Evolutionary conservation across 2,329 filamentous ascomycete genomes (phyloP).

Genomic region (Aspergillus fructus): DNA sequence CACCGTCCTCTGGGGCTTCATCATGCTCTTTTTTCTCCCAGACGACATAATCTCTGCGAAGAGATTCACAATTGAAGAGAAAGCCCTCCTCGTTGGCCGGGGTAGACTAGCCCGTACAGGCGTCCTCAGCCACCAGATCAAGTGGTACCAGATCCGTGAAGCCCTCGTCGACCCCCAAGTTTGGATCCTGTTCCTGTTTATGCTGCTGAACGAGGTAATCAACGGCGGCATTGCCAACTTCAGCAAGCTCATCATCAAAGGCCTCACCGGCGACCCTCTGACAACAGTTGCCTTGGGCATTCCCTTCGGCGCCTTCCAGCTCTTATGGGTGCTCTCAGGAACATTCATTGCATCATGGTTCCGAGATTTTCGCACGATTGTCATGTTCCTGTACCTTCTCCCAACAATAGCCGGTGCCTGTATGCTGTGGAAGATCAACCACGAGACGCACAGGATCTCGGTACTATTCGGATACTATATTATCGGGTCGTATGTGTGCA

Average conservation of each 20-base stretch:
- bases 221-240: slow-evolving; percentile 56
- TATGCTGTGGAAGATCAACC: slow-evolving; percentile 53
- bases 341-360: slow-evolving; percentile 54
- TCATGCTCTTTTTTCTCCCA: slow-evolving; percentile 44
- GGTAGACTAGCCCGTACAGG: slow-evolving; percentile 30
- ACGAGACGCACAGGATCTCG: slow-evolving; percentile 43
- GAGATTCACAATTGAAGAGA: slow-evolving; percentile 45
- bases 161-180: slow-evolving; percentile 47
- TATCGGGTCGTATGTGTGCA: slow-evolving; percentile 49
- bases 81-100: slow-evolving; percentile 43
- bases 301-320: slow-evolving; percentile 55
- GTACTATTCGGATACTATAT: slow-evolving; percentile 56
- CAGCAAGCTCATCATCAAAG: slow-evolving; percentile 53
- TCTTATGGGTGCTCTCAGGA: slow-evolving; percentile 52
- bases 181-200: slow-evolving; percentile 47
- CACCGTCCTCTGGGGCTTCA: slow-evolving; percentile 43
- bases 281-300: slow-evolving; percentile 55
- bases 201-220: slow-evolving; percentile 54
- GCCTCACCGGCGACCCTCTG: slow-evolving; percentile 47
- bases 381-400: slow-evolving; percentile 54
- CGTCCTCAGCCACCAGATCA: slow-evolving; percentile 50
- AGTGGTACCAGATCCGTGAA: slow-evolving; percentile 50
- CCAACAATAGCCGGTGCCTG: slow-evolving; percentile 52
- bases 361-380: slow-evolving; percentile 50
- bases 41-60: slow-evolving; percentile 45